A percentile compares a stretch with the other conserved stretches of the same genome.
Evolutionary conservation across 495 filamentous ascomycete genomes (phyloP).

Genomic region (Pyrenopolyporus hunteri): DNA sequence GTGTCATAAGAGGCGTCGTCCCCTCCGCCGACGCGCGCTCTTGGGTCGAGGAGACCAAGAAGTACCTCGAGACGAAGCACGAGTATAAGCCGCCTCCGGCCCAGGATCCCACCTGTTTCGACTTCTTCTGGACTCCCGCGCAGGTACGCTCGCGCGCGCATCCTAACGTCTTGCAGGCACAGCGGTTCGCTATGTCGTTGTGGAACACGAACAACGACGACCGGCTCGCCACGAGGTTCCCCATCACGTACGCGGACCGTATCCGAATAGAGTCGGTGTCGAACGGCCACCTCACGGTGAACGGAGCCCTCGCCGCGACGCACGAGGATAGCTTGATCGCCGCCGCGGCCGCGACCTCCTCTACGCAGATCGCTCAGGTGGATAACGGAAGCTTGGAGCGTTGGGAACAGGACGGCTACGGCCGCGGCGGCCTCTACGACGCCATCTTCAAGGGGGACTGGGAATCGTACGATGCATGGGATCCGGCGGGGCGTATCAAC

Average conservation of each 20-base stretch:
- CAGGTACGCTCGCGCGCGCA: slow-evolving; percentile 82
- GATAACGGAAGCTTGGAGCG: slow-evolving; percentile 88
- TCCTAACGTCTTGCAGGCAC: slow-evolving; percentile 72
- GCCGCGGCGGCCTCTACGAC: slow-evolving; percentile 71
- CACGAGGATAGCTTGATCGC: slow-evolving; percentile 52
- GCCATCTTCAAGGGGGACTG: slow-evolving; percentile 78
- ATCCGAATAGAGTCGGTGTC: slow-evolving; percentile 70
- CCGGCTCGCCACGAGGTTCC: slow-evolving; percentile 60
- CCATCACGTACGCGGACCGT: slow-evolving; percentile 82
- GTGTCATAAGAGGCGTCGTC: slow-evolving; percentile 70
- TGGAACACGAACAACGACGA: slow-evolving; percentile 80
- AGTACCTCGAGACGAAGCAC: slow-evolving; percentile 64
- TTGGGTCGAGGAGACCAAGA: slow-evolving; percentile 63
- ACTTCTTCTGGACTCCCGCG: slow-evolving; percentile 89
- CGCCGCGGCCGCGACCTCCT: slow-evolving; percentile 50
- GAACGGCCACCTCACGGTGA: slow-evolving; percentile 47
- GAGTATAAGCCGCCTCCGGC: slow-evolving; percentile 58
- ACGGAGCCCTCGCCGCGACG: slow-evolving; percentile 37
- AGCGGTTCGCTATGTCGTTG: slow-evolving; percentile 78
- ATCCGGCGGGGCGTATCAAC: slow-evolving; percentile 72
- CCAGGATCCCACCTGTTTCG: slow-evolving; percentile 78
- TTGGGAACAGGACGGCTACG: slow-evolving; percentile 88
- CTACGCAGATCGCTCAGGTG: slow-evolving; percentile 68
- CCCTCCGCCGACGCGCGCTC: slow-evolving; percentile 61
- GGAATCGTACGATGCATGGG: slow-evolving; percentile 89